phyloP scores from a whole-genome alignment of 441 rosid genomes.

The Adansonia madagascariensis region DNA sequence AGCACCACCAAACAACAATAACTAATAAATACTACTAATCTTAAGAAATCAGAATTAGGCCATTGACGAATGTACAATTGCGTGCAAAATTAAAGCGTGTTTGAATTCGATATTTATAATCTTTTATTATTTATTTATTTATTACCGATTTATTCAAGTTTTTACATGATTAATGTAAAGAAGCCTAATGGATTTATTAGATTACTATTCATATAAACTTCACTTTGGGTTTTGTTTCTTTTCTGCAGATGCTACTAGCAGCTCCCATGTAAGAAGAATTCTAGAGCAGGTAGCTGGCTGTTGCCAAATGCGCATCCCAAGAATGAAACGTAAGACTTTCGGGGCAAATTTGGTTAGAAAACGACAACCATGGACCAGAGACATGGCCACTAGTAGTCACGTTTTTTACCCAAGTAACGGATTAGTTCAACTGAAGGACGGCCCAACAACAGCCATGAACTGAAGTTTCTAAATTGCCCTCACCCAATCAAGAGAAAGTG shows the following conservation, averaged over 20 bases:
- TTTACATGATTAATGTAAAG: neutral
- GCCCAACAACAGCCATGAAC: neutral
- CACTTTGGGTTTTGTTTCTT: neutral
- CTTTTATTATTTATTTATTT: too few relatives aligned
- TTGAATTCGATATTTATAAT: too few relatives aligned
- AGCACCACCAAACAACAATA: neutral
- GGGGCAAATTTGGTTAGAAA: conserved; percentile 11
- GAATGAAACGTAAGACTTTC: neutral
- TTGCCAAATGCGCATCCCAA: neutral
- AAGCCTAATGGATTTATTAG: neutral
- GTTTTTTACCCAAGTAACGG: neutral
- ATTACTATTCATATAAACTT: neutral
- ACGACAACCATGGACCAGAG: neutral
- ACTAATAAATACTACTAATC: neutral
- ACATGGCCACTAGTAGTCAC: neutral
- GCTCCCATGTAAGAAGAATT: neutral
- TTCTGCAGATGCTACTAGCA: neutral
- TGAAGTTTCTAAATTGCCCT: neutral
- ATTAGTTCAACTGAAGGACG: conserved; percentile 20
- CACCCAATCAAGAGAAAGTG: neutral
- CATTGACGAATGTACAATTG: neutral
- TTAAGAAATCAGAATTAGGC: neutral
- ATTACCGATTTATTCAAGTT: too few relatives aligned
- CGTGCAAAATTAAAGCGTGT: neutral
- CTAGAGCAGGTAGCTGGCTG: neutral